A percentile compares a stretch with the other conserved stretches of the same genome.
phyloP scores from a whole-genome alignment of 768 basidiomycete genomes.

The Termitomyces sp. region DNA sequence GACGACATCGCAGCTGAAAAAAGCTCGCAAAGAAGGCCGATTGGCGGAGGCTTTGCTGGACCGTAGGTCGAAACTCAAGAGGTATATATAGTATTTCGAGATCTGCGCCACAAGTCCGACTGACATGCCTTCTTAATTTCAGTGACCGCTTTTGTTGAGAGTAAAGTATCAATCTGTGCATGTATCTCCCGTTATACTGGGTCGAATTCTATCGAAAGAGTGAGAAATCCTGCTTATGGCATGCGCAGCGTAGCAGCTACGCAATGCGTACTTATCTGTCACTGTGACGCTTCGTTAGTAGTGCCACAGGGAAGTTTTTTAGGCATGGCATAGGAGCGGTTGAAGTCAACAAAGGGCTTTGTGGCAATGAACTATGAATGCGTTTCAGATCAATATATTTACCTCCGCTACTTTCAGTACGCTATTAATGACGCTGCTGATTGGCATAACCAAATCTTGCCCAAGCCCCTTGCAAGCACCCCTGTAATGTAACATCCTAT shows the following conservation, averaged over 20 bases:
- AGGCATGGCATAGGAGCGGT: neutral
- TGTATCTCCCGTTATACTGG: neutral
- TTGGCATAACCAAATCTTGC: neutral
- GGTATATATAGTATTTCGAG: constrained; percentile 34
- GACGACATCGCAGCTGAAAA: constrained; percentile 53
- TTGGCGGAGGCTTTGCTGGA: constrained; percentile 77
- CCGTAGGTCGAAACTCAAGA: constrained; percentile 78
- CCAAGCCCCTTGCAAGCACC: neutral
- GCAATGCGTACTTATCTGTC: neutral
- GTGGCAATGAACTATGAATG: too few species aligned
- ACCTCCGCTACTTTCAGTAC: neutral
- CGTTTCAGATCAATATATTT: neutral
- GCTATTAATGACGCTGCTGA: neutral
- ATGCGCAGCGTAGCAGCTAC: neutral
- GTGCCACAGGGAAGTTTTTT: neutral
- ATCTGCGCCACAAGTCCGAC: neutral
- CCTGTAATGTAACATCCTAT: neutral
- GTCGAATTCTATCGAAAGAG: neutral
- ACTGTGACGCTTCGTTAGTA: too few species aligned
- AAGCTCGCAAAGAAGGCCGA: constrained; percentile 74
- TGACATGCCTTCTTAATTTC: neutral
- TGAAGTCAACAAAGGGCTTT: neutral
- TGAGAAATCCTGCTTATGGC: neutral
- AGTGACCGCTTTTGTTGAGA: constrained; percentile 50
- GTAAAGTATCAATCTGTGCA: neutral